Evolutionary conservation across 192 early-diverging fungal genomes (phyloP).

Genomic region (Backusella tarrabulga): DNA sequence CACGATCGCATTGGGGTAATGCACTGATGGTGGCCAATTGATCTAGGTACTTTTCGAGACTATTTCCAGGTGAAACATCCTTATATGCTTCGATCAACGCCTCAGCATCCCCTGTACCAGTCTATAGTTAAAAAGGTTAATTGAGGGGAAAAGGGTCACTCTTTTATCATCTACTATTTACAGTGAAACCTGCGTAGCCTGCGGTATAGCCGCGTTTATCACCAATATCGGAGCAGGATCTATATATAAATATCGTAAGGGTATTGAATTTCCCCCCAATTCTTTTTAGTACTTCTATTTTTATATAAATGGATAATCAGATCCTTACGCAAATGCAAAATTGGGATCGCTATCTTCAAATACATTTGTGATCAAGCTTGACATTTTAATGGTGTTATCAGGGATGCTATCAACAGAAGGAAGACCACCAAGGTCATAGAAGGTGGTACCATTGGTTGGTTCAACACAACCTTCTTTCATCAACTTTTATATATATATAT

Average conservation of each 20-base stretch:
- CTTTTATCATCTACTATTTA: neutral
- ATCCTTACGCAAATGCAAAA: conserved; percentile 25
- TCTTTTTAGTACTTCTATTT: neutral
- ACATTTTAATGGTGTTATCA: conserved; percentile 20
- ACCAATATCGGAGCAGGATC: conserved; percentile 15
- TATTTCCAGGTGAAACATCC: conserved; percentile 14
- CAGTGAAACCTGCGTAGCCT: conserved; percentile 32
- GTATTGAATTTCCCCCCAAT: neutral
- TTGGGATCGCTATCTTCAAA: conserved; percentile 31
- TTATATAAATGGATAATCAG: neutral
- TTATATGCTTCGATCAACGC: conserved; percentile 17
- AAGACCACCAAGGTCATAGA: conserved; percentile 22
- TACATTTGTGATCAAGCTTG: conserved; percentile 32
- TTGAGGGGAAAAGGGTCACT: neutral
- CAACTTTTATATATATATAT: neutral
- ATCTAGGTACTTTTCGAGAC: neutral
- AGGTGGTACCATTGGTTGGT: conserved; percentile 15
- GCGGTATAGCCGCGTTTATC: conserved; percentile 28
- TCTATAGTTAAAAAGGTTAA: neutral
- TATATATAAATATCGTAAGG: neutral
- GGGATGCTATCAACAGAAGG: conserved; percentile 12
- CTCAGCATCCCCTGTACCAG: conserved; percentile 30
- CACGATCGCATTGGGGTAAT: conserved; percentile 1
- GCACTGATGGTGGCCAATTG: conserved; percentile 8
- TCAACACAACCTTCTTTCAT: neutral